Evolutionary conservation across 169 alveolate genomes (phyloP).

Genomic region (Eimeria maxima): DNA sequence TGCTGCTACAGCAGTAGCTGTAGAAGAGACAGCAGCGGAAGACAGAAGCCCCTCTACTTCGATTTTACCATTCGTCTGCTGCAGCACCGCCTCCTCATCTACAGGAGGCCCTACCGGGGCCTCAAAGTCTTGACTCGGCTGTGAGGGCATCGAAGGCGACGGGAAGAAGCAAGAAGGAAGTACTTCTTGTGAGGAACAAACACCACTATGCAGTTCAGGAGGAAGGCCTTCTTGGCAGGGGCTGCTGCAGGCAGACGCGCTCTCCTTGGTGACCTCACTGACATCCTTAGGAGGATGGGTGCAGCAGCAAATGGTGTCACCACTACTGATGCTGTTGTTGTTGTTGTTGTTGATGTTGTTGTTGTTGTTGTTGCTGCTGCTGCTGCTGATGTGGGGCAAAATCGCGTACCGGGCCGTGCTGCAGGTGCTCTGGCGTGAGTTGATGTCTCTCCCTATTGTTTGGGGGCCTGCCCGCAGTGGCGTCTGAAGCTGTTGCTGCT

Average conservation of each 20-base stretch:
- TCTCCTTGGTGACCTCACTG: too few species aligned
- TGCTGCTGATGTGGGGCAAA: neutral
- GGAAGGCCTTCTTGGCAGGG: neutral
- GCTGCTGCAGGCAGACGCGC: neutral
- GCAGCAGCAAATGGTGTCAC: neutral
- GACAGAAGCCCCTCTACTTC: neutral
- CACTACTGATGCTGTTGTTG: too few species aligned
- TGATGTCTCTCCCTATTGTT: neutral
- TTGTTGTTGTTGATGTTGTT: neutral
- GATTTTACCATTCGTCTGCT: neutral
- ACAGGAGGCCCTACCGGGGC: neutral
- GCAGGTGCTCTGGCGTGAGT: neutral
- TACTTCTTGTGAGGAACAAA: neutral
- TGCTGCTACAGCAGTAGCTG: conserved; percentile 18
- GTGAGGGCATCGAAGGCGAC: neutral
- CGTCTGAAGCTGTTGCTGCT: neutral
- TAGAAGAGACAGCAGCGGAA: neutral
- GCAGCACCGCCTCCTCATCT: neutral
- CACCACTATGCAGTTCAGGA: neutral
- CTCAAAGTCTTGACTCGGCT: too few species aligned
- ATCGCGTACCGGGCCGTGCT: neutral
- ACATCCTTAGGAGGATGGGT: neutral
- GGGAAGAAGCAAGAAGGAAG: neutral
- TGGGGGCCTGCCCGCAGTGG: neutral
- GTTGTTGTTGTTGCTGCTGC: conserved; percentile 18